These are phyloP conservation scores for Misopates orontium DNA, from an alignment of 257 asterid species.

Conservation along the genomic window DNA sequence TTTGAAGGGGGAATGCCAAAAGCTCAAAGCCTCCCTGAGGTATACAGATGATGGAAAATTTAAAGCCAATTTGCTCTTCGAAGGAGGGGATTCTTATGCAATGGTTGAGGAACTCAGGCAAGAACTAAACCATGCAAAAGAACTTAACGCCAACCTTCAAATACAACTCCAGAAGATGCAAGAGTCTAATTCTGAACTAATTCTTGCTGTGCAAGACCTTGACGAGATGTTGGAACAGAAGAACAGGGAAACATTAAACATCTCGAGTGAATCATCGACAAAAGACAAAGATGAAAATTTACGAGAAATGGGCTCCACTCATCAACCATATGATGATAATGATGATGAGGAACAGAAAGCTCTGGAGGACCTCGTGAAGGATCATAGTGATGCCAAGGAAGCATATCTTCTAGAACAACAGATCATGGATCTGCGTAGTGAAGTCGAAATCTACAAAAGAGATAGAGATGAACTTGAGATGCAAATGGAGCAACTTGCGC, in stretches of 20 bases:
- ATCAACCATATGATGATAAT: conserved; percentile 36
- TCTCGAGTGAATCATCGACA: conserved; percentile 31
- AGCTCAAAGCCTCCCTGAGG: conserved; percentile 41
- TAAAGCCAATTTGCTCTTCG: conserved; percentile 38
- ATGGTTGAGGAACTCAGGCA: conserved; percentile 77
- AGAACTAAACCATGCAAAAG: conserved; percentile 76
- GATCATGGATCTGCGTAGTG: conserved; percentile 67
- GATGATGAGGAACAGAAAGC: conserved; percentile 81
- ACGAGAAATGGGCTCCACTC: conserved; percentile 26
- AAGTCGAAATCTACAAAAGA: conserved; percentile 68
- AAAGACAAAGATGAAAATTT: conserved; percentile 26
- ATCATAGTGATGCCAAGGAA: conserved; percentile 68
- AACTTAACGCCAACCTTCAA: conserved; percentile 63
- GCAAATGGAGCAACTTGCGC: conserved; percentile 98
- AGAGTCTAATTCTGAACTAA: conserved; percentile 79
- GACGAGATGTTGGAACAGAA: conserved; percentile 88
- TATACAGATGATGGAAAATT: conserved; percentile 40
- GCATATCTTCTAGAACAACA: conserved; percentile 67
- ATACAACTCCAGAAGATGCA: conserved; percentile 87
- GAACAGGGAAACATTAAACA: conserved; percentile 44
- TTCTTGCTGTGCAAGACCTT: conserved; percentile 88
- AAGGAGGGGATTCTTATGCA: conserved; percentile 56
- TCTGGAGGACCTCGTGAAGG: conserved; percentile 73
- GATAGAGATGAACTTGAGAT: conserved; percentile 82
- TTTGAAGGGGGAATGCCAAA: conserved; percentile 63